These are phyloP conservation scores for Cercospora canescens DNA, from an alignment of 2,329 filamentous ascomycete genomes.

Conservation along the genomic window DNA sequence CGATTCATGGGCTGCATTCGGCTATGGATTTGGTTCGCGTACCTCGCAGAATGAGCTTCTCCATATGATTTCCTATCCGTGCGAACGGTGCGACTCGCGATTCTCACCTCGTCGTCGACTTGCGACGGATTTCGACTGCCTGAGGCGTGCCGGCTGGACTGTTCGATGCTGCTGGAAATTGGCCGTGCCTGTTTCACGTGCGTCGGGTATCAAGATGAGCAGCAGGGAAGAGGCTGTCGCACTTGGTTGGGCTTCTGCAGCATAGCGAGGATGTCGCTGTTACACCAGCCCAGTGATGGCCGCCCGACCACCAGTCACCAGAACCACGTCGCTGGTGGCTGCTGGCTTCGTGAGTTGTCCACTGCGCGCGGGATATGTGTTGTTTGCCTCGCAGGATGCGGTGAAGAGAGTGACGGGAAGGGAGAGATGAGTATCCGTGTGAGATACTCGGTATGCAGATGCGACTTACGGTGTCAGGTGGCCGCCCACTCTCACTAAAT, in stretches of 20 bases:
- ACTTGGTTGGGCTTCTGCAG: constrained; percentile 3
- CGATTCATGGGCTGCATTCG: constrained; percentile 10
- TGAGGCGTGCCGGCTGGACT: not conserved
- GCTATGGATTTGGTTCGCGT: constrained; percentile 5
- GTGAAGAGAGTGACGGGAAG: not conserved
- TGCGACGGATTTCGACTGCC: constrained; percentile 1
- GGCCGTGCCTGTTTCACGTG: constrained; percentile 6
- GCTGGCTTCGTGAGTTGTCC: not conserved
- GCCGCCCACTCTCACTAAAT: no score
- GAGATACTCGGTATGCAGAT: not conserved
- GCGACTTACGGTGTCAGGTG: not conserved
- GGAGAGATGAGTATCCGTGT: not conserved
- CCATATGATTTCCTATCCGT: constrained; percentile 17
- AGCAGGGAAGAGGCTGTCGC: constrained; percentile 10
- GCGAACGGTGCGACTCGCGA: constrained; percentile 4
- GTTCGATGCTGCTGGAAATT: not conserved
- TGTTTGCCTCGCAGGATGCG: not conserved
- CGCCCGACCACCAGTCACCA: not conserved
- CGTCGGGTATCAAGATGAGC: constrained; percentile 16
- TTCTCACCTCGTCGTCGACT: not conserved
- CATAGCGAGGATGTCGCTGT: constrained; percentile 8
- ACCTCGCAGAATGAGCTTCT: constrained; percentile 30
- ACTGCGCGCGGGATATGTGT: not conserved
- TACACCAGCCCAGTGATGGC: not conserved
- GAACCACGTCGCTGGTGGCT: constrained; percentile 1